Percentiles rank a stretch among this genome's conserved stretches.
Evolutionary conservation across 2,329 filamentous ascomycete species (phyloP).

Genomic region (Fusarium sp.): DNA sequence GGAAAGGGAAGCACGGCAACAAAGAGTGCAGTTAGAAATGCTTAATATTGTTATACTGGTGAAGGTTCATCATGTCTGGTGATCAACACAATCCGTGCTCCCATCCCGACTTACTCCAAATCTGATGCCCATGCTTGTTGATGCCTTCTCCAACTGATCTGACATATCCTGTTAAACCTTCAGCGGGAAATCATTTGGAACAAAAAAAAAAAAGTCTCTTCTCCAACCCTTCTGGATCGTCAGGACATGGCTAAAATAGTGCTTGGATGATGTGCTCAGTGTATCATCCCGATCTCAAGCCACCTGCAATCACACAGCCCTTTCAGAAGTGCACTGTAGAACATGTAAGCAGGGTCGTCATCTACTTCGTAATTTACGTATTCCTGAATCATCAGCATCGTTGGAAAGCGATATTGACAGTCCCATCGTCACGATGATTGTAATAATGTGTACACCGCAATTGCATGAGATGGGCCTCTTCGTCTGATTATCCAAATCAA

Average conservation of each 20-base stretch:
- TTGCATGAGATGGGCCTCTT: not conserved
- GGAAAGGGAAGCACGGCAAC: constrained; percentile 21
- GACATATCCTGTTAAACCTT: not conserved
- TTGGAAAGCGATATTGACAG: not conserved
- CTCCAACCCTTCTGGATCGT: constrained; percentile 22
- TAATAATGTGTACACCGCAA: not conserved
- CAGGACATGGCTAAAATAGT: constrained; percentile 15
- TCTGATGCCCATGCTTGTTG: constrained; percentile 5
- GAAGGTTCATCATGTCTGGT: constrained; percentile 1
- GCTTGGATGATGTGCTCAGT: constrained; percentile 25
- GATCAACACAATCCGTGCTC: constrained; percentile 24
- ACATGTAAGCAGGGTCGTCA: constrained; percentile 2
- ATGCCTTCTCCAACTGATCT: constrained; percentile 31
- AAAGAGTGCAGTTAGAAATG: constrained; percentile 17
- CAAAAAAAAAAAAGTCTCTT: constrained; percentile 14
- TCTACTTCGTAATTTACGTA: not conserved
- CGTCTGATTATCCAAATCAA: constrained; percentile 10
- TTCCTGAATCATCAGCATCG: not conserved
- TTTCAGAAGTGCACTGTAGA: not conserved
- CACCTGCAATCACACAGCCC: constrained; percentile 18
- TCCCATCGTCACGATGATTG: constrained; percentile 1
- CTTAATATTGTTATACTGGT: not conserved
- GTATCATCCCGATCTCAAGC: constrained; percentile 4
- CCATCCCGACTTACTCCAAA: constrained; percentile 28
- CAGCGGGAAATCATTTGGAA: not conserved